phyloP scores from a whole-genome alignment of 805 yeast genomes.

The Yueomyces sinensis region DNA sequence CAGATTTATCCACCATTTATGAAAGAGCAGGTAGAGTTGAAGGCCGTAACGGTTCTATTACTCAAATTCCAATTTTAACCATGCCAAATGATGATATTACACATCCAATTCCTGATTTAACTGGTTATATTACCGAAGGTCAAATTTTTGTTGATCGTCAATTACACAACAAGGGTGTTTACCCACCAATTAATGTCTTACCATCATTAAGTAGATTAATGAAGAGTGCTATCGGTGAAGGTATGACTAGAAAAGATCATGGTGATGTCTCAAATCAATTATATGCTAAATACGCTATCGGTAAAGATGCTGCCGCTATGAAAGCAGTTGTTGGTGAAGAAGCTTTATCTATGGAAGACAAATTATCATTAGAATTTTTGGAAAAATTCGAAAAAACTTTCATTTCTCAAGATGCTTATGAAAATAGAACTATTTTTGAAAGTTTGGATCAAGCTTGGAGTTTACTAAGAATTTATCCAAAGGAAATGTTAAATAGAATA shows the following conservation, averaged over 20 bases:
- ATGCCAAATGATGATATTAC: constrained; percentile 99
- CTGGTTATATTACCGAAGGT: constrained; percentile 99
- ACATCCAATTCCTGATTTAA: constrained; percentile 99
- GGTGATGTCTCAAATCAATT: constrained; percentile 99
- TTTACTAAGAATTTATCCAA: constrained; percentile 94
- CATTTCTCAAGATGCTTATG: constrained; percentile 93
- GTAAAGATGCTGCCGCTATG: constrained; percentile 99
- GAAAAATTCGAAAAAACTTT: constrained; percentile 96
- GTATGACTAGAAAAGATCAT: constrained; percentile 99
- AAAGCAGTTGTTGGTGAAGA: constrained; percentile 99
- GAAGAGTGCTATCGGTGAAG: constrained; percentile 99
- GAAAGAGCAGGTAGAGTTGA: constrained; percentile 99
- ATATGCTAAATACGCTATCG: constrained; percentile 98
- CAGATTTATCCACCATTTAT: constrained; percentile 96
- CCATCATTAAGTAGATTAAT: constrained; percentile 96
- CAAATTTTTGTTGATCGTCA: constrained; percentile 97
- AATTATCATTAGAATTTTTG: constrained; percentile 90
- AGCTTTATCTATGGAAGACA: constrained; percentile 95
- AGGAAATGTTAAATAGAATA: constrained; percentile 96
- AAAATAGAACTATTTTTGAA: constrained; percentile 87
- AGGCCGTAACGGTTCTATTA: constrained; percentile 98
- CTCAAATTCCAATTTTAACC: constrained; percentile 96
- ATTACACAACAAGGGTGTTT: constrained; percentile 89
- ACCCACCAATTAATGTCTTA: constrained; percentile 97
- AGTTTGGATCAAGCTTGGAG: constrained; percentile 98